Conservation (phyloP, 2,329 filamentous ascomycete species). For the Ophiocordyceps australis region DNA sequence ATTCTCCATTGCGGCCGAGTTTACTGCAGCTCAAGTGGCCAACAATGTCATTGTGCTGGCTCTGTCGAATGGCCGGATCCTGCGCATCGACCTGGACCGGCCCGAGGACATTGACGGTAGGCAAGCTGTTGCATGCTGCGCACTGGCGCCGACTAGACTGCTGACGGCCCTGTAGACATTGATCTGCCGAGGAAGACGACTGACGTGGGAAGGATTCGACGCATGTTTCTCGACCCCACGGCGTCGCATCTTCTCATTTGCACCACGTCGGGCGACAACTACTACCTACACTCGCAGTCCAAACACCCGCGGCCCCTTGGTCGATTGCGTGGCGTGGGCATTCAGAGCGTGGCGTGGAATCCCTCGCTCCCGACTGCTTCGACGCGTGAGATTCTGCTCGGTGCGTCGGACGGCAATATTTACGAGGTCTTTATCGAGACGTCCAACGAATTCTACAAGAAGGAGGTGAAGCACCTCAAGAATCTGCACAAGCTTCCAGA, state of each 20-base stretch:
- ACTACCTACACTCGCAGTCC: constrained; percentile 92
- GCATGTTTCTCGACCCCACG: constrained; percentile 94
- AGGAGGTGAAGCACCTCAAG: constrained; percentile 86
- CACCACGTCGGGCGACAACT: constrained; percentile 86
- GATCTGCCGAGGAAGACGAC: constrained; percentile 87
- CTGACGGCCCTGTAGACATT: constrained; percentile 46
- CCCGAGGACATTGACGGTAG: constrained; percentile 86
- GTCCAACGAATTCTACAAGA: constrained; percentile 82
- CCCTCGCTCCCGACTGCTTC: constrained; percentile 83
- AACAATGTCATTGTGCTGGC: constrained; percentile 94
- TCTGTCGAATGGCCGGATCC: constrained; percentile 76
- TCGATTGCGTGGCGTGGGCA: constrained; percentile 66
- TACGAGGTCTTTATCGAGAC: constrained; percentile 94
- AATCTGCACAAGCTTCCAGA: constrained; percentile 67
- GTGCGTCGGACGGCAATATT: constrained; percentile 81
- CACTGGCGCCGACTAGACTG: not conserved
- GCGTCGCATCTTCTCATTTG: constrained; percentile 87
- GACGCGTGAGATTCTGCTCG: constrained; percentile 83
- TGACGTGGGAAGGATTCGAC: constrained; percentile 80
- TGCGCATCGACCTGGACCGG: constrained; percentile 85
- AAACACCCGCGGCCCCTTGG: constrained; percentile 70
- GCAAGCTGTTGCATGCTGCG: constrained; percentile 3
- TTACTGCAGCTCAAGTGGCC: constrained; percentile 88
- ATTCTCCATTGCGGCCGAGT: constrained; percentile 87
- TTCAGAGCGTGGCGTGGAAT: constrained; percentile 90